Evolutionary conservation across 192 early-diverging fungal species (phyloP).

Genomic region (Neocallimastix lanati): DNA sequence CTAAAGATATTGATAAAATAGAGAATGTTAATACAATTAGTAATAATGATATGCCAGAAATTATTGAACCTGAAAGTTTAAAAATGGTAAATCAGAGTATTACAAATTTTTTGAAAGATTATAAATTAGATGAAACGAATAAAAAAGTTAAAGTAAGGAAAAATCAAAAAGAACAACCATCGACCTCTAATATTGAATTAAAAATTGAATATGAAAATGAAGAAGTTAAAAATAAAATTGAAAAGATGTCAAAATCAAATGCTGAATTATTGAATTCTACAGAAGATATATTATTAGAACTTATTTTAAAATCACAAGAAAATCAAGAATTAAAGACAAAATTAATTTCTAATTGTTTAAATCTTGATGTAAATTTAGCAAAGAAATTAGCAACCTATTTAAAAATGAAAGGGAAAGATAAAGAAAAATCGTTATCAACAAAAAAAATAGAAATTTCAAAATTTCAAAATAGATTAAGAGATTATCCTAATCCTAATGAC

Average conservation of each 20-base stretch:
- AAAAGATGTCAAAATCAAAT: not conserved
- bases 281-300: not conserved
- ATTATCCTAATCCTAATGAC: not conserved
- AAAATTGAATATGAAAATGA: not conserved
- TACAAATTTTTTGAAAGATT: not conserved
- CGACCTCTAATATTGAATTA: not conserved
- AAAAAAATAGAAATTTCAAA: not conserved
- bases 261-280: not conserved
- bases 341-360: not conserved
- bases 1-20: too few relatives aligned
- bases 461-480: too few relatives aligned
- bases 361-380: not conserved
- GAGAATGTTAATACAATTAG: too few relatives aligned
- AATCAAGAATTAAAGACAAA: not conserved
- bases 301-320: not conserved
- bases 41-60: too few relatives aligned
- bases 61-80: not conserved
- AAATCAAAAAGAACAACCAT: not conserved
- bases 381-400: not conserved
- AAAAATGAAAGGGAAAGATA: not conserved
- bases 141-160: not conserved
- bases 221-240: not conserved
- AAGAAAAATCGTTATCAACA: not conserved
- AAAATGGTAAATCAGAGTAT: not conserved
- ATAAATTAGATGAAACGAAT: not conserved